Evolutionary conservation across 176 grass and related monocot genomes (phyloP).

Genomic region (Lolium multiflorum): DNA sequence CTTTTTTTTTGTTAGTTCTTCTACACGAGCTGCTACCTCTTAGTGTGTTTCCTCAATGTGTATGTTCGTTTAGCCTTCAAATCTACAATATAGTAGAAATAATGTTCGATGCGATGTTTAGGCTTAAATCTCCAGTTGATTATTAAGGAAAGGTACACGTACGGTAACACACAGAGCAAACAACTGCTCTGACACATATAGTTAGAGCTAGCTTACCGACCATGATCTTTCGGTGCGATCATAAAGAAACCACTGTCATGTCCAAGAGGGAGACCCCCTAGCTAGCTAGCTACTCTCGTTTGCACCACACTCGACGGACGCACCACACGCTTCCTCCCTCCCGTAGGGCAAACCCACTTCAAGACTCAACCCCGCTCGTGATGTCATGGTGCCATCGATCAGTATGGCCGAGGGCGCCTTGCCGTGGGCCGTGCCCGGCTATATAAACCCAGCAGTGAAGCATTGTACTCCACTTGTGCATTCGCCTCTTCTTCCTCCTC

Average conservation of each 20-base stretch:
- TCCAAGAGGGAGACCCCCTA: background rate
- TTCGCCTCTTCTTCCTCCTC: background rate
- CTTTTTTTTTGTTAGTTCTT: no score
- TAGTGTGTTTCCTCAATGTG: no score
- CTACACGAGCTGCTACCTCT: no score
- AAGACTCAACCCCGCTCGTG: slow-evolving; percentile 52
- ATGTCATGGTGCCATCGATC: slow-evolving; percentile 21
- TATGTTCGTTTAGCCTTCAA: no score
- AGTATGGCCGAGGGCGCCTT: background rate
- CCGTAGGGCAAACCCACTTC: slow-evolving; percentile 55
- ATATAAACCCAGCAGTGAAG: slow-evolving; percentile 50
- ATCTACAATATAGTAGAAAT: no score
- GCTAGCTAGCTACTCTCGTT: slow-evolving; percentile 11
- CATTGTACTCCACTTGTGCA: background rate
- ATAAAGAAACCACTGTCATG: slow-evolving; percentile 21
- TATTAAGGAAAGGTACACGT: no score
- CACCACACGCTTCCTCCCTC: slow-evolving; percentile 1
- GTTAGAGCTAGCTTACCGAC: background rate
- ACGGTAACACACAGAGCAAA: no score
- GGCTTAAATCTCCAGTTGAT: no score
- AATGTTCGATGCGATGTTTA: no score
- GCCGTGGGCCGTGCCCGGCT: slow-evolving; percentile 8
- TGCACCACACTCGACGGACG: slow-evolving; percentile 37
- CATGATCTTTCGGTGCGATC: background rate
- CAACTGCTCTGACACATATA: no score